Conservation (phyloP, 2,329 filamentous ascomycete genomes). For the Apiospora rasikravindrae region DNA sequence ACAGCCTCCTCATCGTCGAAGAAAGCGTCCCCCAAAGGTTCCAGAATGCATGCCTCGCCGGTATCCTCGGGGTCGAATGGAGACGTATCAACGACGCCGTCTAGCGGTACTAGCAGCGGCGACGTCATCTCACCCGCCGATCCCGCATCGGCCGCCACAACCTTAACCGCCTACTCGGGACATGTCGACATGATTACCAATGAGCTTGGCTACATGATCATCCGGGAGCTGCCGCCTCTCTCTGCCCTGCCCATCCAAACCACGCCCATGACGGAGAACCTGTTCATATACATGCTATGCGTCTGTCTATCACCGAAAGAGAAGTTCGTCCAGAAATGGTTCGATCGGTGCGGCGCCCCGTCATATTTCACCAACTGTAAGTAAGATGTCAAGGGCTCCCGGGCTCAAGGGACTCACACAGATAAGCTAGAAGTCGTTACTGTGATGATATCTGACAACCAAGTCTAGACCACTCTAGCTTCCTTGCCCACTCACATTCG, state of each 20-base stretch:
- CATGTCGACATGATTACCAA: conserved; percentile 35
- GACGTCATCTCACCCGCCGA: background rate
- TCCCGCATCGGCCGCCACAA: background rate
- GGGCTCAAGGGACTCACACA: background rate
- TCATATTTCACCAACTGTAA: conserved; percentile 41
- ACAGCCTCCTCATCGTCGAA: conserved; percentile 10
- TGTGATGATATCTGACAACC: background rate
- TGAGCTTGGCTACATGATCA: conserved; percentile 38
- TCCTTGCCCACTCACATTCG: conserved; percentile 39
- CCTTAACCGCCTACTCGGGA: conserved; percentile 23
- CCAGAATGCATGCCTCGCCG: background rate
- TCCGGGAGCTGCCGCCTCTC: conserved; percentile 38
- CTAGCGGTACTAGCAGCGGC: conserved; percentile 3
- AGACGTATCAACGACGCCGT: conserved; percentile 11
- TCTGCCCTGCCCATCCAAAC: conserved; percentile 40
- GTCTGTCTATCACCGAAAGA: conserved; percentile 41
- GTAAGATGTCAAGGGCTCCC: conserved; percentile 16
- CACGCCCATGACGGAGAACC: conserved; percentile 38
- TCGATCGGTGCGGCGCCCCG: conserved; percentile 37
- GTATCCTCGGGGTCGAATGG: background rate
- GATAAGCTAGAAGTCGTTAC: background rate
- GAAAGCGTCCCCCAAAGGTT: background rate
- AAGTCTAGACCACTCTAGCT: conserved; percentile 37
- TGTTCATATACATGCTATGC: conserved; percentile 41
- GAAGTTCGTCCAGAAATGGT: conserved; percentile 39